Base-by-base conservation (phyloP, 441 rosid species). In the Gossypium schwendimanii region DNA sequence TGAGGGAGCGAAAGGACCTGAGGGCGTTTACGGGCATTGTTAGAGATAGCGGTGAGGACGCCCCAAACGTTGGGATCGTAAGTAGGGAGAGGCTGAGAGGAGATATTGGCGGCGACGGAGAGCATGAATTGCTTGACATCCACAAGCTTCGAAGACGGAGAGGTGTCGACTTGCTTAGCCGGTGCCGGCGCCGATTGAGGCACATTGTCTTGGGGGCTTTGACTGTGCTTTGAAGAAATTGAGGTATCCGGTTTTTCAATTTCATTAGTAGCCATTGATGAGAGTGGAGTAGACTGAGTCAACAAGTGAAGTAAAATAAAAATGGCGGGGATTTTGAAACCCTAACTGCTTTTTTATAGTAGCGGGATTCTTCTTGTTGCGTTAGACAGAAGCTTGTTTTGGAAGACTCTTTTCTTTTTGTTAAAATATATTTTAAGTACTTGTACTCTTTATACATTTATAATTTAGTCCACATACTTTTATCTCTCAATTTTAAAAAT, bases 11-110 rank as follows among this genome's bases (percentile, higher is more conserved):
- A 41, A 0, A 39, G 59, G 45, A 88, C 99, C 90, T 87, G 96
- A 49, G 67, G 84, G 74, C 99, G 91, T 73, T 84, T 87, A 68
- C 98, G 94, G 41, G 98, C 93, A 62, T 78, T 85, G 81, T 68
- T 75, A 67, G 97, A 88, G 77, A 94, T 89, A 14, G 97, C 99
- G 61, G 97, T 92, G 77, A 94, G 97, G 57, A 94, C 93, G 6
- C 92, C 98, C 98, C 98, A 92, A 41, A 91, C 99, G 44, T 79
- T 61, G 1, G 90, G 84, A 58, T 89, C 97, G 73, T 79, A 75
- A 79, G 86, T 84, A 59, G 81, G 84, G 47, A 94, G 85, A 61
- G 94, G 89, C 84, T 91, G 92, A 50, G 93, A 76, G 36, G 97
- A 77, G 79, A 87, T 75, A 17, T 81, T 89, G 66, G 86, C 73